Evolutionary conservation across 2,329 filamentous ascomycete genomes (phyloP).

Genomic region (Chaetomium olivaceum): DNA sequence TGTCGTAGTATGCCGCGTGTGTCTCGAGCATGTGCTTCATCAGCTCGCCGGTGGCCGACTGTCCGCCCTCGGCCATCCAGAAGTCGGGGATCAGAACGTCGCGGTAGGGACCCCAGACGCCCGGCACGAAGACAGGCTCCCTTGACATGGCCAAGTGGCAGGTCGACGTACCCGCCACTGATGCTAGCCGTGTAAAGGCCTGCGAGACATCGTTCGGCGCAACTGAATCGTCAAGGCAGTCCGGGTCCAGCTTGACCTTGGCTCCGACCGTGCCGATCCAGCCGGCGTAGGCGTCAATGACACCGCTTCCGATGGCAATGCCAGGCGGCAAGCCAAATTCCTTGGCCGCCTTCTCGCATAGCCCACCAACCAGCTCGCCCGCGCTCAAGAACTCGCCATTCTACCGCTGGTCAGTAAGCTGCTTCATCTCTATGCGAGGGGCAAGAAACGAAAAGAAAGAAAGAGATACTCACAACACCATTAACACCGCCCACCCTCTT

Average conservation of each 20-base stretch:
- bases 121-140: constrained; percentile 88
- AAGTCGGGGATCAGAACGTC: constrained; percentile 89
- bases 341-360: constrained; percentile 78
- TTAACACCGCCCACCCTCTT: constrained; percentile 92
- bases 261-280: constrained; percentile 99
- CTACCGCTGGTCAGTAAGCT: constrained; percentile 49
- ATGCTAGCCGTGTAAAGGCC: constrained; percentile 88
- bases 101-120: constrained; percentile 95
- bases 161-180: constrained; percentile 94
- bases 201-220: constrained; percentile 85
- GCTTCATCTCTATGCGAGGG: not conserved
- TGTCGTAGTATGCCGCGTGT: constrained; percentile 84
- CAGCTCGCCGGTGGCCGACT: constrained; percentile 93
- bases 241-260: constrained; percentile 74
- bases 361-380: constrained; percentile 81
- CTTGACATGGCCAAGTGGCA: constrained; percentile 96
- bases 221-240: constrained; percentile 65
- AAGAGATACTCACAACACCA: constrained; percentile 73
- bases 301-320: constrained; percentile 90
- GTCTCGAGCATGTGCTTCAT: constrained; percentile 94
- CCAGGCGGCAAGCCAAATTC: constrained; percentile 84
- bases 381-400: constrained; percentile 90
- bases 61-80: constrained; percentile 97
- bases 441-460: constrained; percentile 18
- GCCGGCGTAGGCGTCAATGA: constrained; percentile 97